A percentile compares a stretch with the other conserved stretches of the same genome.
Conservation (phyloP, 179 eudicot genomes). For the Vitellaria paradoxa region DNA sequence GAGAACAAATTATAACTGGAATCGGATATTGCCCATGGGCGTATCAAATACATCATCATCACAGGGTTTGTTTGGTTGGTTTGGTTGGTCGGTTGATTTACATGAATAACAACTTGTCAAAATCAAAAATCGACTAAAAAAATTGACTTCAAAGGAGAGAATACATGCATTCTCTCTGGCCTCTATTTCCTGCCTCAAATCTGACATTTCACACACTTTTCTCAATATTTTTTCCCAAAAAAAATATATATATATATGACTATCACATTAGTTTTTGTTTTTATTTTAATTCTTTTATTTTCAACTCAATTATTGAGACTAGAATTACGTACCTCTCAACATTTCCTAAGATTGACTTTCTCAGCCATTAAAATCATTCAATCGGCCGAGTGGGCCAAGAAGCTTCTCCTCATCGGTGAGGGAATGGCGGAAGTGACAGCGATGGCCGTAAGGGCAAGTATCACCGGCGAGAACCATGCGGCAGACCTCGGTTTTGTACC, state of each 20-base stretch:
- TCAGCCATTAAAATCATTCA: slow-evolving; percentile 7
- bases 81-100: slow-evolving; percentile 7
- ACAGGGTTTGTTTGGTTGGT: background rate
- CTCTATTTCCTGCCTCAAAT: background rate
- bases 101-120: background rate
- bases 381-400: slow-evolving; percentile 31
- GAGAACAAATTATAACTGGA: background rate
- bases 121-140: background rate
- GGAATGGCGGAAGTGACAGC: slow-evolving; percentile 76
- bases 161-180: background rate
- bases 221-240: background rate
- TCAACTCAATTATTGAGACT: background rate
- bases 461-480: slow-evolving; percentile 59
- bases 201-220: background rate
- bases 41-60: background rate
- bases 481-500: slow-evolving; percentile 74
- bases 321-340: background rate
- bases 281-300: background rate
- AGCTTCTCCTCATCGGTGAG: slow-evolving; percentile 49
- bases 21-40: slow-evolving; percentile 8
- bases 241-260: background rate
- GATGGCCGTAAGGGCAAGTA: slow-evolving; percentile 71
- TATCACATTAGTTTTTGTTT: background rate
- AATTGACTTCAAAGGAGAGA: background rate
- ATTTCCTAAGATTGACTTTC: background rate